A percentile compares a stretch with the other conserved stretches of the same genome.
These are phyloP conservation scores for Chalara sp. DNA, from an alignment of 2,329 filamentous ascomycete genomes.

Conservation along the genomic window DNA sequence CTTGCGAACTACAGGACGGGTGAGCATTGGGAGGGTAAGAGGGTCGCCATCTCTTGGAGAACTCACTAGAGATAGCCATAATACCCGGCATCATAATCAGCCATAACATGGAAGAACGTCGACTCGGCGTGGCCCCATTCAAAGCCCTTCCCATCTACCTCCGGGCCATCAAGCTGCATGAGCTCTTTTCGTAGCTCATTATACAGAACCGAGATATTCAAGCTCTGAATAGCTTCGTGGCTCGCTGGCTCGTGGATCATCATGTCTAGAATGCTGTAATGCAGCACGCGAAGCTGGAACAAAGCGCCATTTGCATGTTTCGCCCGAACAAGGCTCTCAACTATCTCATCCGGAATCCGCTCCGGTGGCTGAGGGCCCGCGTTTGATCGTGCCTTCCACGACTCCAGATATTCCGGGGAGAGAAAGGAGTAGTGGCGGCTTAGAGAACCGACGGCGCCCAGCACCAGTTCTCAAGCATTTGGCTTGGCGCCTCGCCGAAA, in stretches of 20 bases:
- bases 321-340: slow-evolving; percentile 65
- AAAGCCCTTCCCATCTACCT: background rate
- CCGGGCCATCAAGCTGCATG: background rate
- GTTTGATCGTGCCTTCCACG: background rate
- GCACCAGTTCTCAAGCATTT: slow-evolving; percentile 73
- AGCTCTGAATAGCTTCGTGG: slow-evolving; percentile 56
- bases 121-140: background rate
- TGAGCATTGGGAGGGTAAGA: background rate
- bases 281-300: slow-evolving; percentile 66
- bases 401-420: background rate
- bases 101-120: background rate
- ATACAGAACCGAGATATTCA: slow-evolving; percentile 60
- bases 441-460: slow-evolving; percentile 47
- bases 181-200: slow-evolving; percentile 34
- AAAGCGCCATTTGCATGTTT: slow-evolving; percentile 75
- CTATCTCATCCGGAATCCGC: slow-evolving; percentile 65
- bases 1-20: background rate
- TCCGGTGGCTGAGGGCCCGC: slow-evolving; percentile 21
- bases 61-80: background rate
- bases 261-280: slow-evolving; percentile 80
- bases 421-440: slow-evolving; percentile 47
- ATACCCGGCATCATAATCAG: background rate
- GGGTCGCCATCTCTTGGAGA: background rate
- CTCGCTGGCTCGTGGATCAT: slow-evolving; percentile 57
- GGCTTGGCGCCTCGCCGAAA: slow-evolving; percentile 65